These are phyloP conservation scores for Hanseniaspora thailandica DNA, from an alignment of 805 yeast genomes.

Conservation along the genomic window DNA sequence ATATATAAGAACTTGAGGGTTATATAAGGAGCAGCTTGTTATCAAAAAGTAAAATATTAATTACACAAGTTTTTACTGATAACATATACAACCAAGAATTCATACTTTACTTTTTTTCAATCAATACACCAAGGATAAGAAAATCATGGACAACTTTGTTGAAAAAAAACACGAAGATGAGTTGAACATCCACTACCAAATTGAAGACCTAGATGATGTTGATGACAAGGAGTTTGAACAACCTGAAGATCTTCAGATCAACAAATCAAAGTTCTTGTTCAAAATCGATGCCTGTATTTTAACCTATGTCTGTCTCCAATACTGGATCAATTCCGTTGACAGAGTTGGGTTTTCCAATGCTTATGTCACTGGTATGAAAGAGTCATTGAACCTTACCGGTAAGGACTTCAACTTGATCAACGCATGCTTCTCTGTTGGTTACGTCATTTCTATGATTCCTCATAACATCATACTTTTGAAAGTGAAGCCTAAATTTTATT, in stretches of 20 bases:
- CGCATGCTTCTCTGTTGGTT: slow-evolving; percentile 50
- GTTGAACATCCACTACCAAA: neutral
- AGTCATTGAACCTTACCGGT: slow-evolving; percentile 39
- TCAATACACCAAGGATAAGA: neutral
- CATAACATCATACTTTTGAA: slow-evolving; percentile 42
- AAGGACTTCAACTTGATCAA: slow-evolving; percentile 41
- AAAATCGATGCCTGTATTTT: slow-evolving; percentile 28
- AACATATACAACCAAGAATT: neutral
- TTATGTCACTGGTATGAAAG: slow-evolving; percentile 58
- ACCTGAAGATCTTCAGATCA: neutral
- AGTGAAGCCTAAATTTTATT: slow-evolving; percentile 47
- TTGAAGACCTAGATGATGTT: neutral
- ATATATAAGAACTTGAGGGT: too few relatives aligned
- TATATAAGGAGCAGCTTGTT: too few relatives aligned
- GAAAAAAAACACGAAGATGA: neutral
- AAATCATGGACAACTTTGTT: neutral
- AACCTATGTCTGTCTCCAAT: slow-evolving; percentile 28
- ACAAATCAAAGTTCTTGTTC: slow-evolving; percentile 19
- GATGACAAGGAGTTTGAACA: neutral
- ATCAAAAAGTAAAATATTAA: too few relatives aligned
- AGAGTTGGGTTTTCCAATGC: slow-evolving; percentile 46
- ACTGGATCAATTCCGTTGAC: slow-evolving; percentile 45
- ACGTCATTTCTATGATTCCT: slow-evolving; percentile 51
- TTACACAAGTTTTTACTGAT: too few relatives aligned
- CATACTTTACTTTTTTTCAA: neutral